These are phyloP conservation scores for Apiospora saccharicola DNA, from an alignment of 2,329 filamentous ascomycete genomes.

Conservation along the genomic window DNA sequence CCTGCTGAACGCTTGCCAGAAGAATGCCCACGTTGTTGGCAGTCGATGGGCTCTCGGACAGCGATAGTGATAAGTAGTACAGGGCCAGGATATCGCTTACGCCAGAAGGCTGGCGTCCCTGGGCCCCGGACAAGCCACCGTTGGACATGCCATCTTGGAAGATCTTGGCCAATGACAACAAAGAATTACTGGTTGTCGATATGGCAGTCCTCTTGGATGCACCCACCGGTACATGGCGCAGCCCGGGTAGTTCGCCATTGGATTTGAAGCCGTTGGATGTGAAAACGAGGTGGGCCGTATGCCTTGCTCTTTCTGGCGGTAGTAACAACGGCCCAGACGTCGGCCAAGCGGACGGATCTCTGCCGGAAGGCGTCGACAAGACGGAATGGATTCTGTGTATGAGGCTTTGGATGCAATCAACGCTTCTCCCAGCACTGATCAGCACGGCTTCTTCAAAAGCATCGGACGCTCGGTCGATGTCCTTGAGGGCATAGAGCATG, in stretches of 20 bases:
- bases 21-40: slow-evolving; percentile 98
- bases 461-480: slow-evolving; percentile 79
- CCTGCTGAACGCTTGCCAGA: slow-evolving; percentile 90
- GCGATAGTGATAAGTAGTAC: slow-evolving; percentile 92
- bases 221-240: slow-evolving; percentile 75
- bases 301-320: slow-evolving; percentile 81
- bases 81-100: slow-evolving; percentile 92
- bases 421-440: slow-evolving; percentile 78
- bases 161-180: slow-evolving; percentile 95
- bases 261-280: slow-evolving; percentile 71
- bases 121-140: slow-evolving; percentile 61
- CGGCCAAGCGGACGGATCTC: not conserved
- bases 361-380: slow-evolving; percentile 56
- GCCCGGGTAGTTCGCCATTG: slow-evolving; percentile 79
- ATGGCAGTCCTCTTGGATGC: slow-evolving; percentile 80
- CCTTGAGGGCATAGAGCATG: slow-evolving; percentile 90
- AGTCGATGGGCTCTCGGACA: slow-evolving; percentile 95
- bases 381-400: slow-evolving; percentile 80
- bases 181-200: slow-evolving; percentile 93
- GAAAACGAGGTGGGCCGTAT: slow-evolving; percentile 86
- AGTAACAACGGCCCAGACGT: slow-evolving; percentile 73
- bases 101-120: slow-evolving; percentile 71
- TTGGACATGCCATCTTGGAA: slow-evolving; percentile 95
- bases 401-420: slow-evolving; percentile 76
- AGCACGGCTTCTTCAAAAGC: slow-evolving; percentile 96